phyloP scores from a whole-genome alignment of 108 stramenopile species.

The Cyclotella baltica region DNA sequence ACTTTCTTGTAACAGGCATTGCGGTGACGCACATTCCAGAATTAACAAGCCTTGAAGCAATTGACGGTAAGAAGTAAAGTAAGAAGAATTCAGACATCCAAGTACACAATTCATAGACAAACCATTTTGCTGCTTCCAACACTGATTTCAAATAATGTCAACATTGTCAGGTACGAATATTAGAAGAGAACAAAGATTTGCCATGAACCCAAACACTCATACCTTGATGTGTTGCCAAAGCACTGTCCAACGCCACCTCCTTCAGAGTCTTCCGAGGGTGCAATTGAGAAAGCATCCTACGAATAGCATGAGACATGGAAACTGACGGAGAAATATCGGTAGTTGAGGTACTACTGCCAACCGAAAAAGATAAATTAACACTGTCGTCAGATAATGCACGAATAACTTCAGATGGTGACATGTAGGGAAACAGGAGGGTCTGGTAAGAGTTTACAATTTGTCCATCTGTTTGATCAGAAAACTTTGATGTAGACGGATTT shows the following conservation, averaged over 20 bases:
- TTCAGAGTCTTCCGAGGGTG: slow-evolving; percentile 71
- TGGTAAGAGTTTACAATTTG: slow-evolving; percentile 57
- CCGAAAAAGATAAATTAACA: neutral
- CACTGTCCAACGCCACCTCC: slow-evolving; percentile 76
- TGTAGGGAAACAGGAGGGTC: slow-evolving; percentile 82
- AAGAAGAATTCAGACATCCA: too few relatives aligned
- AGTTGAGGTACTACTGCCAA: slow-evolving; percentile 9
- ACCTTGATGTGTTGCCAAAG: slow-evolving; percentile 60
- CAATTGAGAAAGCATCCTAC: slow-evolving; percentile 62
- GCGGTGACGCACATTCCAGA: slow-evolving; percentile 67
- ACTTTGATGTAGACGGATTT: neutral
- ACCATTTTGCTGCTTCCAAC: slow-evolving; percentile 67
- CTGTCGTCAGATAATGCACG: slow-evolving; percentile 46
- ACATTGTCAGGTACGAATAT: too few relatives aligned
- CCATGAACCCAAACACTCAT: neutral
- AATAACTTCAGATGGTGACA: slow-evolving; percentile 70
- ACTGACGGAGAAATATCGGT: slow-evolving; percentile 33
- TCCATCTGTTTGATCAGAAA: neutral
- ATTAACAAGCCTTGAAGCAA: too few relatives aligned
- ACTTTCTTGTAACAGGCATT: slow-evolving; percentile 55
- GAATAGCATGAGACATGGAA: slow-evolving; percentile 35
- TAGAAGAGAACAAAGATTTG: neutral
- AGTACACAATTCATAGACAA: too few relatives aligned
- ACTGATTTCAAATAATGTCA: slow-evolving; percentile 4
- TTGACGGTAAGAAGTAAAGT: too few relatives aligned